Evolutionary conservation across 2,329 filamentous ascomycete species (phyloP), one percentile per base, ranked within the genome.

Genomic region (Colletotrichum horii): DNA sequence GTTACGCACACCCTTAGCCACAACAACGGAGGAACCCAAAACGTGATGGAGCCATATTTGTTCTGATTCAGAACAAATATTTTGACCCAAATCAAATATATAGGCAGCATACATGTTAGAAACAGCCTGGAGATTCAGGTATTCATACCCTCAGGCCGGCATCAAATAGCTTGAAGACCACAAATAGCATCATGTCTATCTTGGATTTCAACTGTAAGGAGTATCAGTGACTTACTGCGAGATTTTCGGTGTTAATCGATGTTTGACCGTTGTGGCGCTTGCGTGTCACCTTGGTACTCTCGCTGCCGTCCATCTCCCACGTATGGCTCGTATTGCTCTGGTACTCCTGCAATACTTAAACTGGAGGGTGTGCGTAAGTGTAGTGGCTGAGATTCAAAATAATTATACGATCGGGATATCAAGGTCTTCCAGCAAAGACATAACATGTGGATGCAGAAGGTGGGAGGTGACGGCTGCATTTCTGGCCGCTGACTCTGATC

Each of bases 391-490:
- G 11, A 2, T 12, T 11, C 0, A n/a, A 1, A 48, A n/a, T 9
- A 6, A 2, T 1, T 1, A 3, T 6, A 48, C 12, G 0, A 22
- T 22, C 11, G 9, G 3, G 0, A 2, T 22, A 48, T n/a, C 3
- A 22, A 48, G 6, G 14, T 22, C n/a, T 48, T 0, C 43, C 2
- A 22, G 12, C 6, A 48, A 14, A 14, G 43, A 48, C 1, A 14
- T 22, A 0, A 48, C 19, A 4, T 48, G 11, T 48, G 11, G 6
- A 48, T 6, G 43, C n/a, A 9, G 38, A 6, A 7, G 2, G 38
- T 7, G 38, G 9, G 0, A 5, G 9, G 30, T 32, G 11, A n/a
- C 38, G 38, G 4, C 6, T n/a, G 19, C 19, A n/a, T 48, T 1
- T 48, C 30, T 32, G 9, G 11, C 30, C 30, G 8, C 38, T n/a